Percentiles rank a stretch among this genome's conserved stretches.
Evolutionary conservation across 192 early-diverging fungal genomes (phyloP).

Genomic region (Backusella psychrophila): DNA sequence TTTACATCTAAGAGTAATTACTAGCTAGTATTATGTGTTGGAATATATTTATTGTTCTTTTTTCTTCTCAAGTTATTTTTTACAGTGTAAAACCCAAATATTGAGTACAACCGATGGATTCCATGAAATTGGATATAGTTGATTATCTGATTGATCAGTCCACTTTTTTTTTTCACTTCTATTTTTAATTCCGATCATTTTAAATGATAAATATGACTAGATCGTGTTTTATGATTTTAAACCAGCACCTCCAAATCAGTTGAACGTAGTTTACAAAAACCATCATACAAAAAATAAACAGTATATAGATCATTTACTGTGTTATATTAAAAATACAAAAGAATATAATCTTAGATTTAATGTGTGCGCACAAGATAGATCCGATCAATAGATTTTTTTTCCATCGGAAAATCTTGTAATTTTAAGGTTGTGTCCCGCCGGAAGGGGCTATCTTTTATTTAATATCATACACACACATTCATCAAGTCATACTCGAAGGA

Average conservation of each 20-base stretch:
- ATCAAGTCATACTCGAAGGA: not conserved
- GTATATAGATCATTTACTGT: not conserved
- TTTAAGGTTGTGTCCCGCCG: not conserved
- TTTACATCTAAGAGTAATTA: too few species aligned
- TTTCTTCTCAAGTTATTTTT: not conserved
- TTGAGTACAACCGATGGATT: not conserved
- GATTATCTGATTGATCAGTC: conserved; percentile 2
- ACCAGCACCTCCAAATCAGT: not conserved
- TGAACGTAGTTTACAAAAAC: not conserved
- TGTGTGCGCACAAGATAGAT: not conserved
- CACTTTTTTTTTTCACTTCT: not conserved
- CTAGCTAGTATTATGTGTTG: not conserved
- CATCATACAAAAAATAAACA: not conserved
- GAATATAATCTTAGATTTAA: not conserved
- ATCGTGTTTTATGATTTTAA: not conserved
- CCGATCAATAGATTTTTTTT: not conserved
- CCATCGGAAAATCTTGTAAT: not conserved
- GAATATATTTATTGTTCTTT: not conserved
- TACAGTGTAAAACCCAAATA: not conserved
- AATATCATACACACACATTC: not conserved
- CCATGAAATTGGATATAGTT: not conserved
- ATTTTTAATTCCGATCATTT: not conserved
- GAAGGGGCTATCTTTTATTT: not conserved
- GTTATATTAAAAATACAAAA: not conserved
- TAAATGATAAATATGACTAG: not conserved